Percentiles rank a stretch among this genome's conserved stretches.
phyloP scores from a whole-genome alignment of 2,329 filamentous ascomycete species.

The Aaosphaeria pasadenensis region DNA sequence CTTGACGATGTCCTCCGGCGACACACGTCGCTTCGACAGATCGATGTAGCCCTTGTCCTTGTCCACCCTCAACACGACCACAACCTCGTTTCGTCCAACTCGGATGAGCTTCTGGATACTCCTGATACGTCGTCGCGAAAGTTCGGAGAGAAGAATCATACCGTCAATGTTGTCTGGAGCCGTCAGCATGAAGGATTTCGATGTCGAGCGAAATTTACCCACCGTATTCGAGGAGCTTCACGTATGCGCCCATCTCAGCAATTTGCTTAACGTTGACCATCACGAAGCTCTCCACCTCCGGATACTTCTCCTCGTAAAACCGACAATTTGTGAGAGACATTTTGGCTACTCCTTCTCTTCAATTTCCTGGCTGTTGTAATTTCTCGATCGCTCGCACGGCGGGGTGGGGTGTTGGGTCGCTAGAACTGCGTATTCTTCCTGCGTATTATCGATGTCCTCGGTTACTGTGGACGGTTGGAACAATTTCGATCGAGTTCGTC shows the following conservation, averaged over 20 bases:
- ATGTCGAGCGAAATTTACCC: neutral
- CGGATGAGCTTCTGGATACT: constrained; percentile 99
- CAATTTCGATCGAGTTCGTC: neutral
- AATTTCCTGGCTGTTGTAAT: neutral
- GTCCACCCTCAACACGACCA: constrained; percentile 96
- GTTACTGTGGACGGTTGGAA: neutral
- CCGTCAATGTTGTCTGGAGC: constrained; percentile 91
- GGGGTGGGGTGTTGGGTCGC: neutral
- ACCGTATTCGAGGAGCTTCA: constrained; percentile 93
- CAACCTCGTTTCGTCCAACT: constrained; percentile 96
- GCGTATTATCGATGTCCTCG: neutral
- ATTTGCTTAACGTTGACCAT: constrained; percentile 99
- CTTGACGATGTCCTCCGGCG: constrained; percentile 94
- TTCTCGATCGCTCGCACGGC: neutral
- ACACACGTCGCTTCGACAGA: constrained; percentile 96
- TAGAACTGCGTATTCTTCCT: neutral
- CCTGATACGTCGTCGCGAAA: constrained; percentile 96
- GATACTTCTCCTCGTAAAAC: constrained; percentile 97
- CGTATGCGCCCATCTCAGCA: constrained; percentile 99
- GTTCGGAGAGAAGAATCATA: constrained; percentile 98
- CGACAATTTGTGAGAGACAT: constrained; percentile 97
- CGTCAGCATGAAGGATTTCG: neutral
- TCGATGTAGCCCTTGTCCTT: constrained; percentile 99
- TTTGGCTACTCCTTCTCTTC: constrained; percentile 41
- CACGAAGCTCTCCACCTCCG: constrained; percentile 98